Base-by-base conservation (phyloP, 257 asterid species). In the Solanum clarkiae region DNA sequence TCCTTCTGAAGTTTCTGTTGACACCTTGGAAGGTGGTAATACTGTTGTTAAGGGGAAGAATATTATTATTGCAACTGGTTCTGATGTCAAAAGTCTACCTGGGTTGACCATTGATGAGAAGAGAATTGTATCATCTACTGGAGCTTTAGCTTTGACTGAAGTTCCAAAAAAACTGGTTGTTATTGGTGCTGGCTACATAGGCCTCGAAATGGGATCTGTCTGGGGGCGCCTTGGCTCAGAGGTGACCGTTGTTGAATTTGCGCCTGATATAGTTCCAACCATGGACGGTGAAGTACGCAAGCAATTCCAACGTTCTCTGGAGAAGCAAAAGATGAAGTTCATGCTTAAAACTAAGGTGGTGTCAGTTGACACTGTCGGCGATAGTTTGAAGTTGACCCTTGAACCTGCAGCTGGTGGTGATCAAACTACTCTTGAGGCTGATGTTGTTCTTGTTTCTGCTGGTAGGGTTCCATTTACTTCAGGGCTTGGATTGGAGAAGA, bases 151-250 rank as follows among this genome's bases (percentile, higher is more conserved):
- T 75, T 86, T 96, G 84, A 91, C 93, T 62, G 97, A 96, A 88
- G 49, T 96, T 63, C 99, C 99, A 1, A 95, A 93, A 84, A 97
- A 89, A 62, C 94, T 97, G 40, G 90, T 95, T 16, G 99, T 97
- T 77, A 92, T 97, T 55, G 99, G 99, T n/a, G 99, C 99, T 45
- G 99, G 98, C 18, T 97, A 97, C 84, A 97, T 94, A 68, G 99
- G 98, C 80, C 97, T 97, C 45, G 99, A 97, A 88, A 97, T 97
- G 98, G 99, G 99, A 24, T 95, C 98, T 63, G 98, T 97, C n/a
- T 95, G 98, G 99, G 95, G 95, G 18, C 98, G 99, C 53, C 93
- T 93, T 75, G 99, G 98, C 69, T 95, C 99, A 17, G 96, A 97
- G 90, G 94, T 97, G 42, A 93, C 94, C 29, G 98, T 97, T 54